Base-by-base conservation (phyloP, 208 protist species). In the Porcisia hertigi region DNA sequence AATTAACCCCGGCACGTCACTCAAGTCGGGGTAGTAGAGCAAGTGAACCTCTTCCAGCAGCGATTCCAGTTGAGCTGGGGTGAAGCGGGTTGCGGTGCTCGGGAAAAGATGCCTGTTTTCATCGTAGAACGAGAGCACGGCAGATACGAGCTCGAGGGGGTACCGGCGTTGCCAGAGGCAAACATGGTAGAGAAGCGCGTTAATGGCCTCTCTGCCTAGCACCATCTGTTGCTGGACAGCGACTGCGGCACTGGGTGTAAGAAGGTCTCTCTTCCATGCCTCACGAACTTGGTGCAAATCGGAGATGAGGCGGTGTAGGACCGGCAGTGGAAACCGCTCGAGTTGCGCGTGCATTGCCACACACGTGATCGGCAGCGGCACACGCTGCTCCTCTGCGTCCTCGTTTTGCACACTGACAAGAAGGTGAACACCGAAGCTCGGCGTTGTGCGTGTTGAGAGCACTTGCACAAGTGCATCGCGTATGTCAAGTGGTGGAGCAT, bases 101-200 rank as follows among this genome's bases (percentile, higher is more conserved):
- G 30, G 30, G 30, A 80, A 77, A 49, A 54, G 43, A 16, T 57
- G 34, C 25, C 34, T 85, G 25, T 87, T 59, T 25, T n/a, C 47
- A 11, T 75, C 70, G 57, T 79, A 76, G 47, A 90, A 80, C 4
- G 86, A 71, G 16, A 96, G 72, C 12, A 87, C 80, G 16, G 67
- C 73, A 3, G 74, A 43, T 3, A 94, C 49, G 23, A 96, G 71
- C 23, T 77, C 77, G 0, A 94, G 76, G 41, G 92, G 92, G 71
- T 92, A 82, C 0, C 87, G 86, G 11, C 92, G 83, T 77, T 96
- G 92, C 90, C 92, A 96, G 52, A 92, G 84, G 53, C 80, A 86
- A 55, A 95, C 75, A 73, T 93, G 83, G 59, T 84, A 93, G 7
- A 88, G 77, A 2, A 89, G 72, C 53, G 71, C 66, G 71, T 92